Evolutionary conservation across 108 stramenopile species (phyloP).

Genomic region (Conticribra weissflogii): DNA sequence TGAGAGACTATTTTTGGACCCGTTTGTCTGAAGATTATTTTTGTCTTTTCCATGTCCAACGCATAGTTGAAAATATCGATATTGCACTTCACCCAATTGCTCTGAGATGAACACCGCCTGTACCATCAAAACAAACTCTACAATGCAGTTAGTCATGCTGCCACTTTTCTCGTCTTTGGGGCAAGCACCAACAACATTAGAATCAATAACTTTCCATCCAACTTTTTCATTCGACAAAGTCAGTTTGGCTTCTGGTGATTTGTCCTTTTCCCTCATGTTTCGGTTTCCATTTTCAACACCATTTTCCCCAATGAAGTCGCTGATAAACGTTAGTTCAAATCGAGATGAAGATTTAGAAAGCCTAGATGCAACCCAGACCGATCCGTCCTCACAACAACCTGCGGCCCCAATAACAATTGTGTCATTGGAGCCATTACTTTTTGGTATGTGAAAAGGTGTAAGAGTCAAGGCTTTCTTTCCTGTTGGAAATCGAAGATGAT

Average conservation of each 20-base stretch:
- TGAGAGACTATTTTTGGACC: background rate
- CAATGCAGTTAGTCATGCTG: background rate
- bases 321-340: slow-evolving; percentile 31
- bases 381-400: slow-evolving; percentile 49
- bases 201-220: slow-evolving; percentile 29
- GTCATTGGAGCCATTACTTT: too few species aligned
- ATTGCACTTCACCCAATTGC: slow-evolving; percentile 14
- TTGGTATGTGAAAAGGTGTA: slow-evolving; percentile 34
- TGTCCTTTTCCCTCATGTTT: slow-evolving; percentile 8
- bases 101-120: slow-evolving; percentile 26
- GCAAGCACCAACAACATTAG: slow-evolving; percentile 14
- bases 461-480: slow-evolving; percentile 30
- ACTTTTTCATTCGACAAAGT: slow-evolving; percentile 1
- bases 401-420: slow-evolving; percentile 37
- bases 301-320: slow-evolving; percentile 29
- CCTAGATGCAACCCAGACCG: slow-evolving; percentile 40
- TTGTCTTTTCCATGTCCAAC: slow-evolving; percentile 17
- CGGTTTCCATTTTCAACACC: background rate
- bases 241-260: slow-evolving; percentile 6
- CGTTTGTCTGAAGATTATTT: background rate
- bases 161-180: slow-evolving; percentile 7
- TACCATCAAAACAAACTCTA: slow-evolving; percentile 20
- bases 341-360: background rate
- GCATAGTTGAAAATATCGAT: slow-evolving; percentile 24
- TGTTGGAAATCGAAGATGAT: slow-evolving; percentile 29